Conservation (phyloP, 805 yeast species). For the Saccharomycopsis amapae region DNA sequence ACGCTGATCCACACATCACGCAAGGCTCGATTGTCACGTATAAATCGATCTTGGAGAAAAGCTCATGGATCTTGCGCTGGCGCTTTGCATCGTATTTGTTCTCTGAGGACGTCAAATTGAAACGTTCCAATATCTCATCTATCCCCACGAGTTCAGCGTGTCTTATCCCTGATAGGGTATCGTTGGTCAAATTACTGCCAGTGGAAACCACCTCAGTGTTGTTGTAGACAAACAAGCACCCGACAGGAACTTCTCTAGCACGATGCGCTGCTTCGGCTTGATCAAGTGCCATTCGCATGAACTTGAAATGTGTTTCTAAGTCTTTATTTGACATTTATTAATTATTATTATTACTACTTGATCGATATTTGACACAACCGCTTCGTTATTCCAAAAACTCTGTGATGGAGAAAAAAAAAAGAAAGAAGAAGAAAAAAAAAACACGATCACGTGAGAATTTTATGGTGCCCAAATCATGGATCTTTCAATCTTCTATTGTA, state of each 20-base stretch:
- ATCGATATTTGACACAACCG: too few relatives aligned
- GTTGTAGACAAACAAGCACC: conserved; percentile 59
- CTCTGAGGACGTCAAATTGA: conserved; percentile 17
- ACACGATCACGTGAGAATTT: too few relatives aligned
- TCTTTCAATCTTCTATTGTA: too few relatives aligned
- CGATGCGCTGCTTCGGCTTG: conserved; percentile 60
- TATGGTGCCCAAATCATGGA: too few relatives aligned
- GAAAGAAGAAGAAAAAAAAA: too few relatives aligned
- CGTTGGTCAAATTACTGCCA: conserved; percentile 84
- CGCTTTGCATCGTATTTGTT: conserved; percentile 19
- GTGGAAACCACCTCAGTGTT: conserved; percentile 50
- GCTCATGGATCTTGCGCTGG: conserved; percentile 24
- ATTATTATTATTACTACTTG: too few relatives aligned
- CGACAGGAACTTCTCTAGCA: conserved; percentile 77
- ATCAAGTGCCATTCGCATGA: conserved; percentile 46
- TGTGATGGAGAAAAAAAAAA: too few relatives aligned
- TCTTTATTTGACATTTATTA: too few relatives aligned
- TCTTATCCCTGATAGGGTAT: conserved; percentile 75
- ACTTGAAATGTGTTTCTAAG: conserved; percentile 27
- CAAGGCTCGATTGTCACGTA: conserved; percentile 98
- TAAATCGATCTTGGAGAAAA: conserved; percentile 53
- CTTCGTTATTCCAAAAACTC: too few relatives aligned
- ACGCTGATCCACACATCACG: conserved; percentile 93
- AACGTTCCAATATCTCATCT: conserved; percentile 36
- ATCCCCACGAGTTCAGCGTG: conserved; percentile 93